Evolutionary conservation across 2,329 filamentous ascomycete species (phyloP), one percentile per base, ranked within the genome.

Genomic region (Scortechinia acanthostroma): DNA sequence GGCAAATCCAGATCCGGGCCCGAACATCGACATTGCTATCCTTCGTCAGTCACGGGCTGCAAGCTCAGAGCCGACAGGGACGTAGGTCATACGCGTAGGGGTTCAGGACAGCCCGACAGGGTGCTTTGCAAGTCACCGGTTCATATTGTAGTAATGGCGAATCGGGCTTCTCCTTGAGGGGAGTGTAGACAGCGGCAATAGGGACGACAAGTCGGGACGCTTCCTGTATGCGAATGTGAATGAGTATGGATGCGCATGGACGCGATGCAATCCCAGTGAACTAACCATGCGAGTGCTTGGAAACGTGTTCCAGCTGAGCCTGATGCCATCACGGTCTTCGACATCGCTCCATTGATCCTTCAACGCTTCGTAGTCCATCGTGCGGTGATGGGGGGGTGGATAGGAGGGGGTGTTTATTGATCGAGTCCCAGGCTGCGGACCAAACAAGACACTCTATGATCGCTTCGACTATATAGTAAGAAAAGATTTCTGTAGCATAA

Each of bases 1-100:
- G 88, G 62, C 88, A 94, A 58, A 91, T 91, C 88, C 88, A 94
- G 53, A 91, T 77, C 50, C 86, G 79, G 46, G 87, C 87, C 51
- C 88, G 83, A 57, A 88, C 83, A 62, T 93, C 88, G 51, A 94
- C 86, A 62, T 91, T 86, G 61, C 86, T 90, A 51, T 46, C 25
- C 43, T 43, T 54, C 22, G 48, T 63, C 48, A 68, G 57, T 47
- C 48, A 42, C 21, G 35, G 17, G 23, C 42, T 10, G 17, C 10
- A 23, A 28, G 25, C 13, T 21, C 13, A 21, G 20, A 1, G 3
- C 43, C 22, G 28, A 16, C 21, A 21, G 20, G 22, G n/a, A n/a
- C 2, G 17, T 22, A n/a, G 17, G 13, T 45, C 22, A 10, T 22
- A 45, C 43, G 33, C 28, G 43, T 16, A 33, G 14, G 35, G 42